Percentiles rank a stretch among this genome's conserved stretches.
phyloP scores from a whole-genome alignment of 2,329 filamentous ascomycete species.

The Arthrobotrys entomopaga region DNA sequence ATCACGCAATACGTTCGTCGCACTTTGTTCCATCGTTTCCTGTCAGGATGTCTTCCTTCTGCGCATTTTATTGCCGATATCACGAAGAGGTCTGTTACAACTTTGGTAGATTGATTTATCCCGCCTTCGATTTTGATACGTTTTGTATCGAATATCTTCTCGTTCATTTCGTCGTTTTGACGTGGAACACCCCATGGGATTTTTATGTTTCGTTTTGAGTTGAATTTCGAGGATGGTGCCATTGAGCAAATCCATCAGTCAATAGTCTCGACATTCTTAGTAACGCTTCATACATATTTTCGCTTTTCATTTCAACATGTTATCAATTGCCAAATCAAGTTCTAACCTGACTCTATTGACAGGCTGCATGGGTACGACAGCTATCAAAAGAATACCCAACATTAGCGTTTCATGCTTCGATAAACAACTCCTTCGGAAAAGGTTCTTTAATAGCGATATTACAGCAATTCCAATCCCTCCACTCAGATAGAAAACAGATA shows the following conservation, averaged over 20 bases:
- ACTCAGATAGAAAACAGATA: constrained; percentile 91
- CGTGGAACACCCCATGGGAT: constrained; percentile 63
- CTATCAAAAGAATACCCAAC: constrained; percentile 93
- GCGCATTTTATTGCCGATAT: constrained; percentile 59
- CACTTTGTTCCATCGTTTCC: constrained; percentile 69
- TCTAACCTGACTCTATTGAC: constrained; percentile 55
- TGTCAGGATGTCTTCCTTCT: constrained; percentile 69
- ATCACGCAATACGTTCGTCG: constrained; percentile 60
- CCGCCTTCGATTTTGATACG: constrained; percentile 70
- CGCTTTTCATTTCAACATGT: constrained; percentile 57
- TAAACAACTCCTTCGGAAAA: constrained; percentile 97
- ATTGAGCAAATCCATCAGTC: constrained; percentile 63
- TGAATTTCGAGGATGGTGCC: constrained; percentile 70
- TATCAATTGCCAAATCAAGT: constrained; percentile 54
- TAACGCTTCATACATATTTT: constrained; percentile 89
- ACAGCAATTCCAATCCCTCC: constrained; percentile 89
- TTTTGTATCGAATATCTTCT: constrained; percentile 52
- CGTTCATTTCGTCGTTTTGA: constrained; percentile 64
- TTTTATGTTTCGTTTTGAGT: constrained; percentile 93
- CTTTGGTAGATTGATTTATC: constrained; percentile 91
- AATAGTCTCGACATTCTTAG: constrained; percentile 91
- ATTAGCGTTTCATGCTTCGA: constrained; percentile 90
- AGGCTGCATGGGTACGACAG: constrained; percentile 92
- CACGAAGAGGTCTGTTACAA: constrained; percentile 97
- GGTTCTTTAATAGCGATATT: constrained; percentile 91